Evolutionary conservation across 805 yeast species (phyloP).

Genomic region (Candida palmyrensis): DNA sequence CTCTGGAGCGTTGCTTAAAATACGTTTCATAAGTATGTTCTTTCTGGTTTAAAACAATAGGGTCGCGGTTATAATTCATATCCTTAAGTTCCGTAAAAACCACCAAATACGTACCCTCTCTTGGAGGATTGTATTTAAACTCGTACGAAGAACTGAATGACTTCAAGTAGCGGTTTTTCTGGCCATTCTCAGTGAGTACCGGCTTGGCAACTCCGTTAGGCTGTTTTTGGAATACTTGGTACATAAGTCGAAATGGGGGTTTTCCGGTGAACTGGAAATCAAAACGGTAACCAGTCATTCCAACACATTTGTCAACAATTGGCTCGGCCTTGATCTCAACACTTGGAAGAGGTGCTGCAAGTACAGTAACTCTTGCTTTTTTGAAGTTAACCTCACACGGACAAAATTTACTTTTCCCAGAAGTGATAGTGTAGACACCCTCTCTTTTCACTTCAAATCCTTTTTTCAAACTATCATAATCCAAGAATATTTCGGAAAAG

Average conservation of each 20-base stretch:
- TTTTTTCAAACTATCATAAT: constrained; percentile 17
- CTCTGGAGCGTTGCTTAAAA: constrained; percentile 66
- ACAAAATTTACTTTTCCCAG: constrained; percentile 60
- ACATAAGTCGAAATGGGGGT: constrained; percentile 72
- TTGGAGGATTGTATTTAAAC: constrained; percentile 67
- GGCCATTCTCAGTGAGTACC: constrained; percentile 26
- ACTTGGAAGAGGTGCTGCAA: constrained; percentile 35
- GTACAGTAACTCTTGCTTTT: constrained; percentile 35
- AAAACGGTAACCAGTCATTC: constrained; percentile 75
- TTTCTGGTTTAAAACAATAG: constrained; percentile 22
- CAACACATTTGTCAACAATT: constrained; percentile 83
- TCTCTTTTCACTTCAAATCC: constrained; percentile 45
- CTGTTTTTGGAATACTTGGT: constrained; percentile 49
- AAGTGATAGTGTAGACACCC: constrained; percentile 58
- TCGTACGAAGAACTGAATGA: constrained; percentile 18
- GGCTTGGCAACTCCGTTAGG: constrained; percentile 27
- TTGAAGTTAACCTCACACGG: constrained; percentile 44
- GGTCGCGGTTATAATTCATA: constrained; percentile 46
- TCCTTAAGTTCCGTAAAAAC: constrained; percentile 64
- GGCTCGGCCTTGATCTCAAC: constrained; percentile 47
- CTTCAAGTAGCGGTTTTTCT: constrained; percentile 19
- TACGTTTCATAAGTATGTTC: constrained; percentile 60
- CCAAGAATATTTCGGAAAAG: constrained; percentile 20
- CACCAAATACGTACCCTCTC: constrained; percentile 78
- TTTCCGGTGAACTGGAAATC: constrained; percentile 71